These are phyloP conservation scores for Phytophthora pluvialis DNA, from an alignment of 352 stramenopile genomes.

Conservation along the genomic window DNA sequence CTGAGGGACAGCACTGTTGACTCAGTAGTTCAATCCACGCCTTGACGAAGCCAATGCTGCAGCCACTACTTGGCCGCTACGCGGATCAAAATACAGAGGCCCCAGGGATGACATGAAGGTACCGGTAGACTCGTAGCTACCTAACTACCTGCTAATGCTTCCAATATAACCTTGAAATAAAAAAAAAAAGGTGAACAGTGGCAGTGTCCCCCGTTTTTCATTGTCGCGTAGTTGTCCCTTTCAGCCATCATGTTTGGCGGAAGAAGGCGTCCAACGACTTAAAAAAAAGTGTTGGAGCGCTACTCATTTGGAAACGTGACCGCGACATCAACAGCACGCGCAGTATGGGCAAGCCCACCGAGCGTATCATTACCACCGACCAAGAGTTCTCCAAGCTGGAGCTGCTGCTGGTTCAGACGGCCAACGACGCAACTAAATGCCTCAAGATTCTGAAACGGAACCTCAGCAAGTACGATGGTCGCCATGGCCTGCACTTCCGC, in stretches of 20 bases:
- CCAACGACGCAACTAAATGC: slow-evolving; percentile 22
- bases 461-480: slow-evolving; percentile 35
- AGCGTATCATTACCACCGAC: slow-evolving; percentile 3
- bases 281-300: not conserved
- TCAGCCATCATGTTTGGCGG: slow-evolving; percentile 16
- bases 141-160: too few species aligned
- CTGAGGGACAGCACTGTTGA: too few species aligned
- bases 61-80: too few species aligned
- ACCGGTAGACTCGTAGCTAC: too few species aligned
- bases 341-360: slow-evolving; percentile 22
- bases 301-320: slow-evolving; percentile 18
- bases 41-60: too few species aligned
- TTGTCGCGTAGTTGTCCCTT: slow-evolving; percentile 16
- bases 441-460: slow-evolving; percentile 32
- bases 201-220: too few species aligned
- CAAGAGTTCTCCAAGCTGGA: slow-evolving; percentile 35
- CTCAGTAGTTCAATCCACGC: too few species aligned
- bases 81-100: too few species aligned
- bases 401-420: slow-evolving; percentile 24
- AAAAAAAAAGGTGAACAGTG: not conserved
- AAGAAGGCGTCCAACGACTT: slow-evolving; percentile 2
- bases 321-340: not conserved
- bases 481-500: slow-evolving; percentile 28
- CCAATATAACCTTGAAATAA: too few species aligned
- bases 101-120: not conserved